These are phyloP conservation scores for Colletotrichum australisinense DNA, from an alignment of 2,329 filamentous ascomycete genomes.

Conservation along the genomic window DNA sequence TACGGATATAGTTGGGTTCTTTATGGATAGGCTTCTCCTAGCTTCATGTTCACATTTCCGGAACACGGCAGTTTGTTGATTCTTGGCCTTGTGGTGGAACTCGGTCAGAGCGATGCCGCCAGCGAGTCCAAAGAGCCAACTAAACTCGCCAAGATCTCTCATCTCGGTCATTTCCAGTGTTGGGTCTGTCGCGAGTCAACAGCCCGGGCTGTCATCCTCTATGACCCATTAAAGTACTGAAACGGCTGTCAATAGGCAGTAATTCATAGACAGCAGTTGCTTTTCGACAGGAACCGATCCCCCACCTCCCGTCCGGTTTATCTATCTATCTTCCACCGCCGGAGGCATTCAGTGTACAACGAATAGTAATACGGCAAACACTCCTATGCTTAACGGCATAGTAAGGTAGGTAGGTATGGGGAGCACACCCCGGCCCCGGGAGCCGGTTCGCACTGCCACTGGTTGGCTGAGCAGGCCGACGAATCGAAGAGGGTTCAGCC, in stretches of 20 bases:
- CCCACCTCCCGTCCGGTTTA: slow-evolving; percentile 4
- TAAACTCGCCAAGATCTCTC: slow-evolving; percentile 11
- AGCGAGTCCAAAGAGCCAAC: not conserved
- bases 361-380: not conserved
- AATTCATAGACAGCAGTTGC: not conserved
- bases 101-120: not conserved
- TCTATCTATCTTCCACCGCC: not conserved
- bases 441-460: slow-evolving; percentile 11
- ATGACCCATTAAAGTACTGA: not conserved
- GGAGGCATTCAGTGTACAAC: too few relatives aligned
- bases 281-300: not conserved
- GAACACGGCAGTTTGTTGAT: not conserved
- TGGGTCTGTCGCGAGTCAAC: slow-evolving; percentile 14
- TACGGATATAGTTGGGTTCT: too few relatives aligned
- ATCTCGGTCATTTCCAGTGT: slow-evolving; percentile 26
- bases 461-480: slow-evolving; percentile 18
- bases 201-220: slow-evolving; percentile 2
- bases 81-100: not conserved
- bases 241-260: not conserved
- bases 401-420: too few relatives aligned
- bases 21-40: too few relatives aligned
- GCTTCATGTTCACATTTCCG: not conserved
- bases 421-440: not conserved
- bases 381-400: not conserved
- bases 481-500: slow-evolving; percentile 22